A percentile compares a stretch with the other conserved stretches of the same genome.
These are phyloP conservation scores for Escovopsis sp. DNA, from an alignment of 2,329 filamentous ascomycete genomes.

Conservation along the genomic window DNA sequence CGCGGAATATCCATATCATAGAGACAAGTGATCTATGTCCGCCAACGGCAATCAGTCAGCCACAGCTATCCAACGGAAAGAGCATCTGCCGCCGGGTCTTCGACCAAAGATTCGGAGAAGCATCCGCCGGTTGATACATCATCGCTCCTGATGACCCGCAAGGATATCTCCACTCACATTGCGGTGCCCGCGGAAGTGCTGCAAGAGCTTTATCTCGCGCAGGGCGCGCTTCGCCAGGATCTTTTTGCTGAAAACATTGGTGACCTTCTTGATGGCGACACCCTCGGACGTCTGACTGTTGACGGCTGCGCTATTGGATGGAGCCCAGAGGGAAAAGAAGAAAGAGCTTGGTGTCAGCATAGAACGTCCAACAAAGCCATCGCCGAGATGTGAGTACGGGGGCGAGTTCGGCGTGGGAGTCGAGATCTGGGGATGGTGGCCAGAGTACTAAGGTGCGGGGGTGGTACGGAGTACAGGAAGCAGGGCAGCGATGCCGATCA, in stretches of 20 bases:
- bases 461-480: constrained; percentile 6
- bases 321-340: constrained; percentile 1
- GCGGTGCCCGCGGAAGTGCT: constrained; percentile 87
- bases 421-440: background rate
- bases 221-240: constrained; percentile 95
- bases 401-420: too few relatives aligned
- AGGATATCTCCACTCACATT: constrained; percentile 43
- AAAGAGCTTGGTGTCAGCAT: constrained; percentile 13
- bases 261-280: constrained; percentile 98
- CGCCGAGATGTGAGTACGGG: too few relatives aligned
- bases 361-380: background rate
- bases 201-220: constrained; percentile 95
- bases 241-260: constrained; percentile 99
- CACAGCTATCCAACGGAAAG: too few relatives aligned
- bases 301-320: constrained; percentile 60
- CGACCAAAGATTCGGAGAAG: too few relatives aligned
- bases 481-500: background rate
- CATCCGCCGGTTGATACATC: too few relatives aligned
- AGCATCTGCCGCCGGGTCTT: too few relatives aligned
- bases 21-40: constrained; percentile 76
- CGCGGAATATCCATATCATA: constrained; percentile 99
- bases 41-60: background rate
- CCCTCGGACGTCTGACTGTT: constrained; percentile 85
- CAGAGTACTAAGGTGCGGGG: constrained; percentile 14
- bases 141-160: too few relatives aligned